A percentile compares a stretch with the other conserved stretches of the same genome.
Conservation (phyloP, 331 rosid species). For the Malus hybrid region DNA sequence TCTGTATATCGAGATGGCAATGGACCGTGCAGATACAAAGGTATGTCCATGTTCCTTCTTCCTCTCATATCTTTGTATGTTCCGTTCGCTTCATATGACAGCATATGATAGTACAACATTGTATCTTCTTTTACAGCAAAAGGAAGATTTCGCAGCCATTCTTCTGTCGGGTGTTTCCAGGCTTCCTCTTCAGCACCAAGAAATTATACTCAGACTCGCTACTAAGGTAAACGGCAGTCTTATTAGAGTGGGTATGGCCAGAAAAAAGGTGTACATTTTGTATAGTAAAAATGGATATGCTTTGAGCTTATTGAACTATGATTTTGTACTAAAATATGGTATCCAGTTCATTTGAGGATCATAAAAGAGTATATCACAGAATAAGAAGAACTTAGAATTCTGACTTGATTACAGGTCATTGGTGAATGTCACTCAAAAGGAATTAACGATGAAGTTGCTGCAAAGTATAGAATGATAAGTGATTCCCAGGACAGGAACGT, state of each 20-base stretch:
- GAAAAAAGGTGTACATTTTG: not conserved
- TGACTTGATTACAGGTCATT: slow-evolving; percentile 57
- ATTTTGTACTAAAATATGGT: not conserved
- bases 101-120: not conserved
- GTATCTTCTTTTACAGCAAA: slow-evolving; percentile 45
- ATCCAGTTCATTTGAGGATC: not conserved
- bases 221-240: slow-evolving; percentile 42
- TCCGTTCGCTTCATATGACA: not conserved
- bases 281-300: not conserved
- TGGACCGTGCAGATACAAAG: slow-evolving; percentile 55
- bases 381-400: not conserved
- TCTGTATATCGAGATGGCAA: slow-evolving; percentile 93
- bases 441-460: slow-evolving; percentile 57
- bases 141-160: slow-evolving; percentile 67
- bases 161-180: slow-evolving; percentile 70
- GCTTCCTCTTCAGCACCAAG: slow-evolving; percentile 89
- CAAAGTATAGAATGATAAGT: slow-evolving; percentile 49
- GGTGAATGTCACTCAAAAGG: slow-evolving; percentile 71
- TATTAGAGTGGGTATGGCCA: not conserved
- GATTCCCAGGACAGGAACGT: slow-evolving; percentile 51
- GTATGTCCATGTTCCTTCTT: not conserved
- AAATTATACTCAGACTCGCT: slow-evolving; percentile 71
- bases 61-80: not conserved
- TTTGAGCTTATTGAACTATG: not conserved
- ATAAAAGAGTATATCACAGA: not conserved